Percentiles rank a stretch among this genome's conserved stretches.
These are phyloP conservation scores for Oxytropis ochrocephala DNA, from an alignment of 306 rosid genomes.

Conservation along the genomic window DNA sequence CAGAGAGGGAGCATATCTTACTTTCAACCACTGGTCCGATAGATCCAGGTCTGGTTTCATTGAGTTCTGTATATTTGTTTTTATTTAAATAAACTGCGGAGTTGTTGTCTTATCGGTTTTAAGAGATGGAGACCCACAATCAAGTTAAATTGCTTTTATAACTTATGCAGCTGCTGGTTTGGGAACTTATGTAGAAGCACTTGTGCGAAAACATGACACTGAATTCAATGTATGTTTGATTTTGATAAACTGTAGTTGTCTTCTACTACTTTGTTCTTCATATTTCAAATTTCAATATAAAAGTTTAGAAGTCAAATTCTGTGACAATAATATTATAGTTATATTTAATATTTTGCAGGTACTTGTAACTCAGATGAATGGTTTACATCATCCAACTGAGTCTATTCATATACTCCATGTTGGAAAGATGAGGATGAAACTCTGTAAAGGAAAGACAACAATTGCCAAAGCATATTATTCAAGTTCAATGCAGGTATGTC, in stretches of 20 bases:
- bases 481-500: slow-evolving; percentile 83
- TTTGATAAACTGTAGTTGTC: not conserved
- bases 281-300: not conserved
- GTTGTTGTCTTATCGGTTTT: not conserved
- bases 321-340: slow-evolving; percentile 8
- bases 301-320: not conserved
- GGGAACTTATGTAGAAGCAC: slow-evolving; percentile 96
- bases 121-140: not conserved
- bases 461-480: slow-evolving; percentile 85
- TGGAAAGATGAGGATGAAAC: slow-evolving; percentile 95
- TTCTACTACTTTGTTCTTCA: not conserved
- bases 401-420: slow-evolving; percentile 79
- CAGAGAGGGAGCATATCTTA: slow-evolving; percentile 41
- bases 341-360: slow-evolving; percentile 49
- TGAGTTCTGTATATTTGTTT: slow-evolving; percentile 8
- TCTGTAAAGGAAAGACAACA: slow-evolving; percentile 74
- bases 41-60: slow-evolving; percentile 70
- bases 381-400: slow-evolving; percentile 58
- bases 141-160: slow-evolving; percentile 14
- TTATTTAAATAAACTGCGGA: not conserved
- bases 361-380: slow-evolving; percentile 82
- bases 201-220: slow-evolving; percentile 85
- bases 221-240: slow-evolving; percentile 69
- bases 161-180: slow-evolving; percentile 85
- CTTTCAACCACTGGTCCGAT: slow-evolving; percentile 71